phyloP scores from a whole-genome alignment of 2,329 filamentous ascomycete genomes.

The Cryphonectria carpinicola region DNA sequence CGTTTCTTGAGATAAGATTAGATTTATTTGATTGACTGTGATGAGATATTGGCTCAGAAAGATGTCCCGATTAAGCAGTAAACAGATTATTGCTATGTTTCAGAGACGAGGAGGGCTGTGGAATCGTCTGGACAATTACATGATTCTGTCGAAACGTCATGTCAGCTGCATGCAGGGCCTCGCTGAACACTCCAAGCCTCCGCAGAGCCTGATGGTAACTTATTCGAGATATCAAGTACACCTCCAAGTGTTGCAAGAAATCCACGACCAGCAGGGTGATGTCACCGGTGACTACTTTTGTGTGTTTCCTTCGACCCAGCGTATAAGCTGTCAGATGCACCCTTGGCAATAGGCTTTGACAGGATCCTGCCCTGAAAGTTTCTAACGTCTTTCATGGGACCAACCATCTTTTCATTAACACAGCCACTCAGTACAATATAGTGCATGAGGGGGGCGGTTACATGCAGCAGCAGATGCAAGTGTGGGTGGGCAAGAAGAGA shows the following conservation, averaged over 20 bases:
- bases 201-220: not conserved
- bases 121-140: too few relatives aligned
- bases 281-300: too few relatives aligned
- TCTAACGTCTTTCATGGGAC: not conserved
- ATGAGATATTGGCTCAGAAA: not conserved
- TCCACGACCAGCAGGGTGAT: too few relatives aligned
- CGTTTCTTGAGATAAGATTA: too few relatives aligned
- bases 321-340: not conserved
- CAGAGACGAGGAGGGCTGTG: too few relatives aligned
- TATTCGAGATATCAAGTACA: too few relatives aligned
- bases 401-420: not conserved
- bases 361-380: not conserved
- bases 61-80: not conserved
- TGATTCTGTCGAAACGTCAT: too few relatives aligned
- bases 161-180: too few relatives aligned
- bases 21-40: too few relatives aligned
- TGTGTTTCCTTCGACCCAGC: not conserved
- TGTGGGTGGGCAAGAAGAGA: conserved; percentile 17
- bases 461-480: not conserved
- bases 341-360: not conserved
- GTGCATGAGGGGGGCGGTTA: not conserved
- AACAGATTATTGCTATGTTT: too few relatives aligned
- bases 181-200: not conserved
- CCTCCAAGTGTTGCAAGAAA: too few relatives aligned
- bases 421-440: not conserved